Evolutionary conservation across 306 rosid genomes (phyloP), one percentile per base, ranked within the genome.

Genomic region (Canavalia gladiata): DNA sequence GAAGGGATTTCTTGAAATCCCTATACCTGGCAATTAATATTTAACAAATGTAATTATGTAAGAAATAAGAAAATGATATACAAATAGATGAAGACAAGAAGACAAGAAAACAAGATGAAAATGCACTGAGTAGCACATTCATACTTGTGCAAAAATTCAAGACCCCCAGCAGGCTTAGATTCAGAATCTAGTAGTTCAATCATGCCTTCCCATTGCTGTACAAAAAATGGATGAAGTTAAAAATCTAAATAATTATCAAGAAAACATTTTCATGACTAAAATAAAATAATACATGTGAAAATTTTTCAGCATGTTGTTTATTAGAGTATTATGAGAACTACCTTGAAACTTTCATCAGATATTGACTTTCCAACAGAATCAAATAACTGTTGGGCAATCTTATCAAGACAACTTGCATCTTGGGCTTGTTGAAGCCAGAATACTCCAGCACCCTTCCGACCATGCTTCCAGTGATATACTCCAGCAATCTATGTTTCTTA

Each of bases 201-300:
- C 79, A 95, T 75, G 52, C 97, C 97, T 85, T 95, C 97, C 97
- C 99, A 95, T 92, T 90, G 97, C 99, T 93, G 92, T 72, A 85
- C 11, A 13, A 42, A 69, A 13, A 70, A 77, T 42, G 68, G 42
- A 72, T 7, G 29, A 41, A 70, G 30, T 37, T 2, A 80, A 68
- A 75, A 43, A 77, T 57, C 68, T 63, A 56, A 72, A 67, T 66
- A 72, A 83, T 43, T 60, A 54, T 67, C 33, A 31, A 62, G 68
- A 47, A 57, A 85, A 41, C 3, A 46, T 31, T 52, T n/a, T 81
- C 52, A 52, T 55, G 37, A 28, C 43, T 33, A 54, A 47, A 29
- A 47, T 58, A 55, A n/a, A 34, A 74, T n/a, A 31, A 51, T 11
- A 55, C 47, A 69, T 7, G 51, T 45, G 54, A 72, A 67, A 59